Percentiles rank a stretch among this genome's conserved stretches.
phyloP scores from a whole-genome alignment of 352 stramenopile species.

The Globisporangium canariense region DNA sequence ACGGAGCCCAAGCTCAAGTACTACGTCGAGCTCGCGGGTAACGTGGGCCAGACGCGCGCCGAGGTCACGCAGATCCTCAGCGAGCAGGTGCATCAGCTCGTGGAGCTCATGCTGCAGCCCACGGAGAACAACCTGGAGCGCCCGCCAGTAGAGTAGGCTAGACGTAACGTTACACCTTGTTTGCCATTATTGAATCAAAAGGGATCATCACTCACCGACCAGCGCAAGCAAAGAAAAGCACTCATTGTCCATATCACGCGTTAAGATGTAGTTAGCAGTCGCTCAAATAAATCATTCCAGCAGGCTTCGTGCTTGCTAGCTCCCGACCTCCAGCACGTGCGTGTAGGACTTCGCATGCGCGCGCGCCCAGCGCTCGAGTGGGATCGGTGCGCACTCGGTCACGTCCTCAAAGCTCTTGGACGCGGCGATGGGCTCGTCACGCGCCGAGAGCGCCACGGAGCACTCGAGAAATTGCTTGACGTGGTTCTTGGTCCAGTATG shows the following conservation, averaged over 20 bases:
- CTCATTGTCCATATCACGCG: neutral
- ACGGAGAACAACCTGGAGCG: constrained; percentile 74
- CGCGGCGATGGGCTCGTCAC: constrained; percentile 21
- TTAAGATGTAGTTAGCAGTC: neutral
- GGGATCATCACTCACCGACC: neutral
- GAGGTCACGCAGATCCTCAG: constrained; percentile 52
- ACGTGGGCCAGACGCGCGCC: constrained; percentile 56
- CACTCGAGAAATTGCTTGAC: constrained; percentile 50
- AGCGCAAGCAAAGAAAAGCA: neutral
- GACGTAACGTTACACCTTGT: too few relatives aligned
- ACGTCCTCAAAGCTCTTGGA: constrained; percentile 61
- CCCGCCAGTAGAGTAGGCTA: constrained; percentile 25
- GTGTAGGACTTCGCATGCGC: constrained; percentile 48
- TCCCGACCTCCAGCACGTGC: constrained; percentile 26
- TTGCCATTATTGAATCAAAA: neutral
- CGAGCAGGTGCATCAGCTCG: constrained; percentile 71
- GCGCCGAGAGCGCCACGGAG: constrained; percentile 34
- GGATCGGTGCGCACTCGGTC: constrained; percentile 45
- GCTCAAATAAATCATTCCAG: neutral
- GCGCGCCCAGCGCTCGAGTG: constrained; percentile 52
- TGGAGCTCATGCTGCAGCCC: constrained; percentile 81
- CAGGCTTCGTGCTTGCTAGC: neutral
- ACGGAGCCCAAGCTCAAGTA: constrained; percentile 99
- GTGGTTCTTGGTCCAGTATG: constrained; percentile 45
- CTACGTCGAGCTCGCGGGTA: constrained; percentile 93